Conservation (phyloP, 1,139 yeast genomes). For the Petasospora fabianii region DNA sequence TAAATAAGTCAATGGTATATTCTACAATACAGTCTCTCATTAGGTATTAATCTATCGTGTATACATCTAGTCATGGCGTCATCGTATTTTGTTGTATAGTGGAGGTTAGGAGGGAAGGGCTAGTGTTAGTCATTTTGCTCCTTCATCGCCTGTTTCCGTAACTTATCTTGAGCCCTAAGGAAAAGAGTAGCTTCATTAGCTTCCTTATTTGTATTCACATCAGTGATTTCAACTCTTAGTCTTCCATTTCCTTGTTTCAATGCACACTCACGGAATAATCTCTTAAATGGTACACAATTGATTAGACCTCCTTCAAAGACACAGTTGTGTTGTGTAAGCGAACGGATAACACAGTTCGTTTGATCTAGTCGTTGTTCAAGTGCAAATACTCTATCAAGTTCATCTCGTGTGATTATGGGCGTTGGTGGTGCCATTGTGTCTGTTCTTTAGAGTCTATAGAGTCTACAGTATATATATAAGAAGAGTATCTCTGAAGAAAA, state of each 20-base stretch:
- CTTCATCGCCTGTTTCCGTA: constrained; percentile 5
- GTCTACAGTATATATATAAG: no score
- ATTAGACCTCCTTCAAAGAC: constrained; percentile 35
- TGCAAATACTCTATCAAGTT: constrained; percentile 16
- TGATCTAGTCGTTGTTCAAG: constrained; percentile 8
- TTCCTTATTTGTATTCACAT: constrained; percentile 20
- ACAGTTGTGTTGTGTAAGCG: constrained; percentile 31
- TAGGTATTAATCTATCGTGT: background rate
- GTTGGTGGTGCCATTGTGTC: constrained; percentile 38
- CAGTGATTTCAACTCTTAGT: constrained; percentile 26
- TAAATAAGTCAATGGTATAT: no score
- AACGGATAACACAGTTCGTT: constrained; percentile 25
- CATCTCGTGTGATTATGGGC: constrained; percentile 28
- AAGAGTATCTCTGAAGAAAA: no score
- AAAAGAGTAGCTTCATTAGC: constrained; percentile 10
- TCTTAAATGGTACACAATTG: constrained; percentile 51
- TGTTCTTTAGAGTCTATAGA: no score
- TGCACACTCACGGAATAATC: constrained; percentile 49
- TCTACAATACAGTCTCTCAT: no score
- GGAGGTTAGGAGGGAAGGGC: no score
- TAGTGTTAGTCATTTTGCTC: constrained; percentile 2
- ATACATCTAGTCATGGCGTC: background rate
- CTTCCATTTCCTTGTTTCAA: constrained; percentile 27
- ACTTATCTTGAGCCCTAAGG: constrained; percentile 8
- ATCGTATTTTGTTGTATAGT: background rate